phyloP scores from a whole-genome alignment of 2,329 filamentous ascomycete species.

The Aspergillus viridinutans region DNA sequence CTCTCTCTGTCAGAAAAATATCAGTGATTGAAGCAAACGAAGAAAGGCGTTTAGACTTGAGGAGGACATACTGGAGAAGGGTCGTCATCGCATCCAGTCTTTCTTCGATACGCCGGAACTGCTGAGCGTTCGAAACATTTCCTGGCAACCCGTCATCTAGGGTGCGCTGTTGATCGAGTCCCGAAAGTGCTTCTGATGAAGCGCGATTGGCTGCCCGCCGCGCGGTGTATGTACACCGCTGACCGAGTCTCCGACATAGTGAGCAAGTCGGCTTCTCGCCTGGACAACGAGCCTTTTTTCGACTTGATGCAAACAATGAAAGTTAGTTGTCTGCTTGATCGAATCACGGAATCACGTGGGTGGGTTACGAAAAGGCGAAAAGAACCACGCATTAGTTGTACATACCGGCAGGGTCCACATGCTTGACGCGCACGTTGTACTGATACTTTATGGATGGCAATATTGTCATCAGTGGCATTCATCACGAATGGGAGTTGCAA shows the following conservation, averaged over 20 bases:
- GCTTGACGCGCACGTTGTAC: constrained; percentile 23
- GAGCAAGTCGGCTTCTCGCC: constrained; percentile 25
- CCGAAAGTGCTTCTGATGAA: neutral
- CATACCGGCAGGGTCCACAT: constrained; percentile 24
- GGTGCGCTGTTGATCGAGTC: neutral
- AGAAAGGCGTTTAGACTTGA: neutral
- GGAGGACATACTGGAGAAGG: constrained; percentile 15
- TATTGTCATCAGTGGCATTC: constrained; percentile 12
- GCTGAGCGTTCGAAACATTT: constrained; percentile 7
- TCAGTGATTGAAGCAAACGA: too few species aligned
- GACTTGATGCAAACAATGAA: constrained; percentile 5
- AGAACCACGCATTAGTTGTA: neutral
- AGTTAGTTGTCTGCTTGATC: neutral
- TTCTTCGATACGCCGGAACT: constrained; percentile 19
- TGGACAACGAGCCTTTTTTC: constrained; percentile 25
- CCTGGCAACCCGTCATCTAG: neutral
- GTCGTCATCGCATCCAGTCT: constrained; percentile 17
- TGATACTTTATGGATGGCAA: constrained; percentile 23
- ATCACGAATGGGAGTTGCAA: too few species aligned
- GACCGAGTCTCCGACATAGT: constrained; percentile 20
- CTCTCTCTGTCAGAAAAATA: constrained; percentile 6
- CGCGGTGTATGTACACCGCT: constrained; percentile 17
- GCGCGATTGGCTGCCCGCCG: constrained; percentile 4
- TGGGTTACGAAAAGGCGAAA: too few species aligned
- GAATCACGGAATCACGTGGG: too few species aligned